Base-by-base conservation (phyloP, 176 grass and related monocot genomes). In the Oryza brachyantha region DNA sequence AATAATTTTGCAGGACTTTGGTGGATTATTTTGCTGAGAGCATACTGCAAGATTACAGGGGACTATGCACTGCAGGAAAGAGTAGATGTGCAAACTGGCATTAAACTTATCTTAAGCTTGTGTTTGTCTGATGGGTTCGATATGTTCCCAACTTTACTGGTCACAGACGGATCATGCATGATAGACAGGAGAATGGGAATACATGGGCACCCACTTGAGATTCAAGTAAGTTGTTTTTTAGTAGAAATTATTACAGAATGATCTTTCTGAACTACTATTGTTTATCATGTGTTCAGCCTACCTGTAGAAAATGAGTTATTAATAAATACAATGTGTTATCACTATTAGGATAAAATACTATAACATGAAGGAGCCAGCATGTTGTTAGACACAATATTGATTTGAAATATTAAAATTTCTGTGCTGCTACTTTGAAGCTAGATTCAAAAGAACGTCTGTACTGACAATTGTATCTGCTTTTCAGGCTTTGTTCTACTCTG, bases 161-260 rank as follows among this genome's bases (percentile, higher is more conserved):
- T 94, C 77, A 94, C 92, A 38, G 92, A 94, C 21, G 92, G 92
- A 19, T 94, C 92, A 79, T 94, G 92, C 86, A 94, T 94, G 92
- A 91, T 94, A 81, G 92, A 94, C 78, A 82, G 92, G 60, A 81
- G 92, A 63, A 94, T 94, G 92, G 88, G 92, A 54, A 94, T 94
- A 85, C 92, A 94, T 86, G 92, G 92, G 7, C 88, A 94, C 83
- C 92, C 92, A 86, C 92, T 94, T 66, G 92, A 94, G 81, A 94
- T 94, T 63, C 92, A 94, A 84, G 92, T 94, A 84, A 86, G 85
- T 59, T 61, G 14, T 41, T 27, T 50, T 63, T 74, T 26, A 73
- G 25, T 46, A 13, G 17, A 50, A 84, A 39, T 72, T 24, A 13
- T n/a, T 14, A 27, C 43, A 84, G 66, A 45, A 35, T 55, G 21